A percentile compares a stretch with the other conserved stretches of the same genome.
Evolutionary conservation across 768 basidiomycete genomes (phyloP).

Genomic region (Russula compacta): DNA sequence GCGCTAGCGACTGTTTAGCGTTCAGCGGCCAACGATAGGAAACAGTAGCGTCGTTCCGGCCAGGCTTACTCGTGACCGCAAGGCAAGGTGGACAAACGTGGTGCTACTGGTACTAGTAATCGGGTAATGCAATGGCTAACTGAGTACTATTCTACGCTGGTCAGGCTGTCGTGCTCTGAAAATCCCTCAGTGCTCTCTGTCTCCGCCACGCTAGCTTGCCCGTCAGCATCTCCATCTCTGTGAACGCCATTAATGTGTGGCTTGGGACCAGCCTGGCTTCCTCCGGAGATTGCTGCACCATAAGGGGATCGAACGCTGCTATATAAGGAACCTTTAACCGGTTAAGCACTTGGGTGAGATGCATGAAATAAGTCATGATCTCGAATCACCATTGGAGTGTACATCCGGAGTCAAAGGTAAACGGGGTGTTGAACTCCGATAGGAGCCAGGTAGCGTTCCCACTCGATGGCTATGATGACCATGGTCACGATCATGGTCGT

Average conservation of each 20-base stretch:
- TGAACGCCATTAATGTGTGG: not conserved
- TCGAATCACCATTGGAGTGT: conserved; percentile 20
- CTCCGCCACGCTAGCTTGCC: conserved; percentile 6
- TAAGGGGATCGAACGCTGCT: conserved; percentile 8
- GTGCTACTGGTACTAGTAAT: not conserved
- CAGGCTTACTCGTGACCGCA: not conserved
- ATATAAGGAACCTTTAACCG: conserved; percentile 16
- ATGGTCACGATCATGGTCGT: conserved; percentile 12
- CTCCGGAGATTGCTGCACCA: not conserved
- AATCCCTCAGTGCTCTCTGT: conserved; percentile 10
- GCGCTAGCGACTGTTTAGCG: no score
- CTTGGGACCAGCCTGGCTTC: not conserved
- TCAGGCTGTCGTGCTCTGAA: conserved; percentile 18
- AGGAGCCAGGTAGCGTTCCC: not conserved
- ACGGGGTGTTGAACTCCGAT: not conserved
- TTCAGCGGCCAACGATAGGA: no score
- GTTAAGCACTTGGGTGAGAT: conserved; percentile 12
- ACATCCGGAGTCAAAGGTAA: conserved; percentile 2
- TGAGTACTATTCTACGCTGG: conserved; percentile 15
- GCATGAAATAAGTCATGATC: conserved; percentile 10
- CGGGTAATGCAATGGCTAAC: not conserved
- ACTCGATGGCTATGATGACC: conserved; percentile 14
- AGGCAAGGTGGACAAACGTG: not conserved
- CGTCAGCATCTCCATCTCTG: not conserved
- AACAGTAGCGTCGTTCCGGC: no score